phyloP scores from a whole-genome alignment of 2,329 filamentous ascomycete genomes.

The Xylaria sp. region DNA sequence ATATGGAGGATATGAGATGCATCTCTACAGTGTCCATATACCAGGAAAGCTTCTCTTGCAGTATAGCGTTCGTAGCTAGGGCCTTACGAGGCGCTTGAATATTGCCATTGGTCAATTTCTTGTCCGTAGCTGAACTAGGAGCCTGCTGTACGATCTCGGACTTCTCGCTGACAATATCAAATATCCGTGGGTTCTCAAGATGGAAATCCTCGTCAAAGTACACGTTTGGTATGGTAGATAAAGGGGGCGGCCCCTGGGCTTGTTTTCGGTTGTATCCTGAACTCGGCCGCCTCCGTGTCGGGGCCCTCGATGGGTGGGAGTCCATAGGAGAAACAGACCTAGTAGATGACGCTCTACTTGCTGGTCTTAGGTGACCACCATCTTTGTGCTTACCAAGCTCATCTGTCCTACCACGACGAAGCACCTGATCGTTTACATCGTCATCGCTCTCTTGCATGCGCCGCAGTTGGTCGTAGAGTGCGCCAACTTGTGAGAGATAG shows the following conservation, averaged over 20 bases:
- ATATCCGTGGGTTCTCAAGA: slow-evolving; percentile 92
- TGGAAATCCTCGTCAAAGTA: slow-evolving; percentile 97
- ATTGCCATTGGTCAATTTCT: slow-evolving; percentile 61
- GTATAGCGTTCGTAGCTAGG: slow-evolving; percentile 91
- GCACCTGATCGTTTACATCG: slow-evolving; percentile 55
- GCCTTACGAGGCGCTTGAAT: slow-evolving; percentile 75
- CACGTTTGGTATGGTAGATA: slow-evolving; percentile 89
- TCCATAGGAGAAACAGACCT: slow-evolving; percentile 59
- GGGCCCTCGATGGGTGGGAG: slow-evolving; percentile 43
- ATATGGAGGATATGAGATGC: slow-evolving; percentile 95
- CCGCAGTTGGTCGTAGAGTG: slow-evolving; percentile 86
- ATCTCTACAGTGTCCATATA: slow-evolving; percentile 99
- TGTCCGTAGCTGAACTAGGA: slow-evolving; percentile 59
- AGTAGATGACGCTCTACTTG: slow-evolving; percentile 47
- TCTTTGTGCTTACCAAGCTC: slow-evolving; percentile 44
- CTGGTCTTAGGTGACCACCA: slow-evolving; percentile 56
- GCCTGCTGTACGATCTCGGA: slow-evolving; percentile 88
- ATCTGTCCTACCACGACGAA: slow-evolving; percentile 50
- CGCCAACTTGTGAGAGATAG: slow-evolving; percentile 85
- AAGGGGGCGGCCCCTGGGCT: slow-evolving; percentile 76
- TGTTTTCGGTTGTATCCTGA: slow-evolving; percentile 61
- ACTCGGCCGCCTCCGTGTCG: slow-evolving; percentile 48
- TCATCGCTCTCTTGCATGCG: slow-evolving; percentile 80
- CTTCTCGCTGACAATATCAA: slow-evolving; percentile 94
- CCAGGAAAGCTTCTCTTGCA: slow-evolving; percentile 98